A percentile compares a stretch with the other conserved stretches of the same genome.
Conservation (phyloP, 768 basidiomycete species). For the Steccherinum ochraceum region DNA sequence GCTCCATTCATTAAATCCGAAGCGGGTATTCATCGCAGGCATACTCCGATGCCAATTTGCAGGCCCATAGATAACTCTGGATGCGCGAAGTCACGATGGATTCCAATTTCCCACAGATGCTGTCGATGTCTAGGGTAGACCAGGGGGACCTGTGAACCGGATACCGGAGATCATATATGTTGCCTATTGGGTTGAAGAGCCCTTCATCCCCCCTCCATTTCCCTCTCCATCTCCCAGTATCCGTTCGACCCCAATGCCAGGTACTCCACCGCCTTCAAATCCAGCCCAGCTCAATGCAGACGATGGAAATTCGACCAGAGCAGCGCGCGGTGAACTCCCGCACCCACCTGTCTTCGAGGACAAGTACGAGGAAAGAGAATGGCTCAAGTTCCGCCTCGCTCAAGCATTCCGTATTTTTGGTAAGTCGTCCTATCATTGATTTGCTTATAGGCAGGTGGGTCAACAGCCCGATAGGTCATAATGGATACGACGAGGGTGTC, state of each 20-base stretch:
- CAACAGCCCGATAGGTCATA: conserved; percentile 20
- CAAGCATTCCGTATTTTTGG: conserved; percentile 42
- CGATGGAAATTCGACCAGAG: neutral
- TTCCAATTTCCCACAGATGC: no score
- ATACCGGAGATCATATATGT: no score
- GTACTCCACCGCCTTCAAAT: neutral
- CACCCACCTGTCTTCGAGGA: conserved; percentile 25
- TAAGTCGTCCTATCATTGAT: conserved; percentile 11
- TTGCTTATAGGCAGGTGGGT: neutral
- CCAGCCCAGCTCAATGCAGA: neutral
- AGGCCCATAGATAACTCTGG: no score
- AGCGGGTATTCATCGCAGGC: no score
- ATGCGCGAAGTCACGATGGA: no score
- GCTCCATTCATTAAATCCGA: no score
- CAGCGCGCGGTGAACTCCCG: conserved; percentile 1
- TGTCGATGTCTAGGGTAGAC: no score
- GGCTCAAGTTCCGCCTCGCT: conserved; percentile 38
- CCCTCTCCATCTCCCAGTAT: neutral
- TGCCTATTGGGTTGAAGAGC: no score
- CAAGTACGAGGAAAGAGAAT: conserved; percentile 34
- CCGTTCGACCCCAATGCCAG: neutral
- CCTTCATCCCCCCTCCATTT: no score
- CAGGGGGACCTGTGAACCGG: no score
- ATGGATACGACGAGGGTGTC: conserved; percentile 41
- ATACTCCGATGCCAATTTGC: no score